These are phyloP conservation scores for Apophysomyces trapeziformis DNA, from an alignment of 371 early-diverging fungal species.

Conservation along the genomic window DNA sequence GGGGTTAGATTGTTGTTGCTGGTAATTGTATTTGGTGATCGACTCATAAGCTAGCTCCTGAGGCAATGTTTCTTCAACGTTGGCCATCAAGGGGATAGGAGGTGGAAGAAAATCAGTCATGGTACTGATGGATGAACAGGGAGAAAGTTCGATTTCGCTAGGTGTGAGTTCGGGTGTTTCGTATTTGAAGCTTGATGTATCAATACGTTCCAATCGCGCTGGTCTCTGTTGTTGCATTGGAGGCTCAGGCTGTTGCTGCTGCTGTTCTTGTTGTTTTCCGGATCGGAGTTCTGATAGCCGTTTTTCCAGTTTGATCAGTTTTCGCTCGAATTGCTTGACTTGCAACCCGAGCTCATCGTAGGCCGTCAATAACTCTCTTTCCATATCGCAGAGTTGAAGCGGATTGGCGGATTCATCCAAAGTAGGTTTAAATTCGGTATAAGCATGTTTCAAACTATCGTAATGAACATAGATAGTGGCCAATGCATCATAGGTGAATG, in stretches of 20 bases:
- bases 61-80: neutral
- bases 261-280: conserved; percentile 16
- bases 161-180: neutral
- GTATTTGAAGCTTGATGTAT: neutral
- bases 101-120: neutral
- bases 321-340: conserved; percentile 42
- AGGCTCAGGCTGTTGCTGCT: conserved; percentile 22
- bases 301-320: conserved; percentile 40
- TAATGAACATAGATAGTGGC: conserved; percentile 49
- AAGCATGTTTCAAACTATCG: conserved; percentile 46
- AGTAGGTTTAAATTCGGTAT: conserved; percentile 29
- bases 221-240: neutral
- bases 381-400: conserved; percentile 46
- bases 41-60: neutral
- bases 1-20: neutral
- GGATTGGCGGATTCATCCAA: conserved; percentile 32
- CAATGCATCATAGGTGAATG: conserved; percentile 40
- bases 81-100: neutral
- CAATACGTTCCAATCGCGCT: neutral
- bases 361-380: conserved; percentile 51
- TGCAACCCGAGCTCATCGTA: conserved; percentile 52
- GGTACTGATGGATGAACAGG: neutral
- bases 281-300: conserved; percentile 11
- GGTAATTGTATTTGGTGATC: neutral
- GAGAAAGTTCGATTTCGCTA: neutral